Evolutionary conservation across 805 yeast species (phyloP), one percentile per base, ranked within the genome.

Genomic region (Lachancea sp.): DNA sequence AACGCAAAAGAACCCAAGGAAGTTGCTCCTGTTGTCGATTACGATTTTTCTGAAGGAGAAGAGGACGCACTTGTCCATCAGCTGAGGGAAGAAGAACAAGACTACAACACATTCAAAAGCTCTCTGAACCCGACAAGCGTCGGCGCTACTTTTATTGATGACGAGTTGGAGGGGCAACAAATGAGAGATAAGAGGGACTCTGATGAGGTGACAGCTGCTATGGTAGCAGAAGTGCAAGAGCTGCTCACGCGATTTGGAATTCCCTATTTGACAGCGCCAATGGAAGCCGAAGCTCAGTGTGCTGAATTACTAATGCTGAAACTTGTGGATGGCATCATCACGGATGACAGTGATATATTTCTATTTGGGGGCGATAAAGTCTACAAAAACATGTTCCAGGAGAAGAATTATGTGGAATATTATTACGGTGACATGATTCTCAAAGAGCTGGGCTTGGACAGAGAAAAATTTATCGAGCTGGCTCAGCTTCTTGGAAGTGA

Each of bases 201-300:
- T 0, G 98, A 93, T 58, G 95, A 85, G 54, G 96, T 91, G 0
- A 85, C 96, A 0, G 75, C 77, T 6, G 77, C 77, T 1, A 93
- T 93, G 97, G 76, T 91, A 19, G 71, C 73, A 32, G 98, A 93
- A 59, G 93, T 95, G 16, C 96, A 93, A 65, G 96, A 89, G 50
- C 69, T 93, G 35, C 69, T 93, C 8, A 76, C 84, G 25, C 66
- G 91, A 44, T 93, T 93, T 70, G 99, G 99, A 1, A 85, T 93
- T 3, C 99, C 99, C 0, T 93, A 79, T 53, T 75, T 93, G 9
- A 86, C 95, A 0, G 97, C 99, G 0, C 99, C 99, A 1, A 88
- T 88, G 90, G 99, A 93, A 65, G 99, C 99, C 1, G 99, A 93
- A 67, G 98, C 99, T 0, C 99, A 93, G 58, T 93, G 99, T 67